Evolutionary conservation across 176 grass and related monocot species (phyloP), one percentile per base, ranked within the genome.

Genomic region (Aegilops longissima): DNA sequence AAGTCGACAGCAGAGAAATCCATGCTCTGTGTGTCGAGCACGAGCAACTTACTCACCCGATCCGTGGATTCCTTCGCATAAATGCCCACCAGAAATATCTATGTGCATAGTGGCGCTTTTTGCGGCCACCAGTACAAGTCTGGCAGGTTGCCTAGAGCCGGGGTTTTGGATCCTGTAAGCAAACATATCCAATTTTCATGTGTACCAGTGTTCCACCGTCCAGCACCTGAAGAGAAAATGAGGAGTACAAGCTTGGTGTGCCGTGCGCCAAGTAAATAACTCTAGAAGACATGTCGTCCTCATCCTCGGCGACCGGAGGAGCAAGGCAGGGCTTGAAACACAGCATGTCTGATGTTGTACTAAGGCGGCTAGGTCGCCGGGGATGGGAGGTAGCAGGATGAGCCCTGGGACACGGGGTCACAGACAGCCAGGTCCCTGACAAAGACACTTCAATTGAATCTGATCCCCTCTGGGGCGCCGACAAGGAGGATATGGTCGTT

Each of bases 31-130:
- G 79, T 77, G 23, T 82, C 24, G 10, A 88, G 70, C 79, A 82
- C 25, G 27, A 82, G 71, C 17, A 88, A 14, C 12, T 45, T 82
- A 29, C 39, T 18, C n/a, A 8, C 16, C 18, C 31, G 2, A 33
- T 49, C 4, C 13, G 47, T 52, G 49, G 14, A 52, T 52, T 14
- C 49, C 49, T 52, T 17, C 5, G 14, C 49, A 17, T 52, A 52
- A 17, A 52, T 17, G 49, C 4, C 86, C 86, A 88, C 42, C 33
- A 83, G 72, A 82, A 82, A 63, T 21, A 77, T 16, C 17, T 7
- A 10, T 83, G 33, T 5, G 44, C 79, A 5, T 76, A 82, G 44
- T 40, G 13, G 9, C 61, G 61, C 27, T 8, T 7, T 9, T 9
- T 5, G 64, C 1, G 12, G 14, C 65, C 7, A 36, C 66, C 14